These are phyloP conservation scores for Hypholoma sublateritium DNA, from an alignment of 768 basidiomycete species.

Conservation along the genomic window DNA sequence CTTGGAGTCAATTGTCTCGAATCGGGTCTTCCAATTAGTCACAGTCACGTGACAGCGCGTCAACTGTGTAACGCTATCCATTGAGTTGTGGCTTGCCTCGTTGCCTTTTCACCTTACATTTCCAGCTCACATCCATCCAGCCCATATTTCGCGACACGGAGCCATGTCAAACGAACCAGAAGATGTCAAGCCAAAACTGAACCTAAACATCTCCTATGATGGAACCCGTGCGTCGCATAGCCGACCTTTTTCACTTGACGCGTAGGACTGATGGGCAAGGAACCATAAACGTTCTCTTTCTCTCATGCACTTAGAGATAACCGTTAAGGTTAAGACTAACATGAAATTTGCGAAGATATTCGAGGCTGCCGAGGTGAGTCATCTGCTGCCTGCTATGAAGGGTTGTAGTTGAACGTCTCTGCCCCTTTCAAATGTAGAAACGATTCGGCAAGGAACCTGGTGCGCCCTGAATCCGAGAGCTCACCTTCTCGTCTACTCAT, in stretches of 20 bases:
- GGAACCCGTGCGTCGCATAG: constrained; percentile 42
- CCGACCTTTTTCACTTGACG: neutral
- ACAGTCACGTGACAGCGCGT: constrained; percentile 5
- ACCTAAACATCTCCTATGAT: constrained; percentile 56
- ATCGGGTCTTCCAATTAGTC: no score
- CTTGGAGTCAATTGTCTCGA: no score
- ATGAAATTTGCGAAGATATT: constrained; percentile 70
- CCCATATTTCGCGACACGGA: neutral
- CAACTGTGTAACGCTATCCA: neutral
- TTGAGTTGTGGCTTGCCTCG: neutral
- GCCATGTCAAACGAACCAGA: constrained; percentile 50
- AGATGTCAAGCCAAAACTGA: constrained; percentile 73
- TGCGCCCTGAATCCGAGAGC: constrained; percentile 17
- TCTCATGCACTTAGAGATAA: constrained; percentile 43
- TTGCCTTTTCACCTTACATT: neutral
- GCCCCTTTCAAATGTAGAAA: constrained; percentile 38
- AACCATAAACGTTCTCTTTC: neutral
- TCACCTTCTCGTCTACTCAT: no score
- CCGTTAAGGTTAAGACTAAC: constrained; percentile 63
- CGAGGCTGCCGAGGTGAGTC: constrained; percentile 61
- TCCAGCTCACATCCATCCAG: neutral
- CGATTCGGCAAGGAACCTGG: constrained; percentile 59
- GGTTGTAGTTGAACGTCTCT: neutral
- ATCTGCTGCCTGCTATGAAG: neutral
- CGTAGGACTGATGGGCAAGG: neutral